phyloP scores from a whole-genome alignment of 2,329 filamentous ascomycete species.

The Ophiocordyceps australis region DNA sequence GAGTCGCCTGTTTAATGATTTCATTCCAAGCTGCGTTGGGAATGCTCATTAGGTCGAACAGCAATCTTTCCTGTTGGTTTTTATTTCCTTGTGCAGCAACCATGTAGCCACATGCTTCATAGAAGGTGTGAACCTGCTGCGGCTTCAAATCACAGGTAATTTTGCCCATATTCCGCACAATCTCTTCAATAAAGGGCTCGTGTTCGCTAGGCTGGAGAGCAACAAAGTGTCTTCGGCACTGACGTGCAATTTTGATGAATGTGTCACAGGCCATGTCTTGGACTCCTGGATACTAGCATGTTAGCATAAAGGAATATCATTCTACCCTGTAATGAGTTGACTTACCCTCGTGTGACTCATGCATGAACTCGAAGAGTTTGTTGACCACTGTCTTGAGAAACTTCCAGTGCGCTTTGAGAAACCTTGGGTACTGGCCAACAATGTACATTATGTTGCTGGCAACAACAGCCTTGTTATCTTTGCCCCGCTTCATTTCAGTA shows the following conservation, averaged over 20 bases:
- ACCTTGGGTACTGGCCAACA: conserved; percentile 93
- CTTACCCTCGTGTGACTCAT: conserved; percentile 90
- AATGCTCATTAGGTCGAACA: conserved; percentile 80
- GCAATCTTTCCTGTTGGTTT: conserved; percentile 77
- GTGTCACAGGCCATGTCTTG: conserved; percentile 99
- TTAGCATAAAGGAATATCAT: too few relatives aligned
- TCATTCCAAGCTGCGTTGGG: conserved; percentile 91
- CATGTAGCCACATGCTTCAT: conserved; percentile 98
- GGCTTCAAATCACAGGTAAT: conserved; percentile 91
- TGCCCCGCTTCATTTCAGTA: conserved; percentile 98
- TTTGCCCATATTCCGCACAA: conserved; percentile 85
- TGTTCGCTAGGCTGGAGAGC: conserved; percentile 84
- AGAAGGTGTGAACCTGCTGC: conserved; percentile 97
- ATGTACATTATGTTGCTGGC: conserved; percentile 99
- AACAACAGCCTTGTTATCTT: conserved; percentile 98
- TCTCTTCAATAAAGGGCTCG: conserved; percentile 97
- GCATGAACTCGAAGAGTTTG: conserved; percentile 99
- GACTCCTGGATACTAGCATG: conserved; percentile 46
- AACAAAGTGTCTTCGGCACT: conserved; percentile 94
- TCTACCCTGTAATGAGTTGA: too few relatives aligned
- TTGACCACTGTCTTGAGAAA: conserved; percentile 99
- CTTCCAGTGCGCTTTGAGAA: conserved; percentile 98
- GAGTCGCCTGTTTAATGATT: conserved; percentile 77
- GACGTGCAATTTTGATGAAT: conserved; percentile 98
- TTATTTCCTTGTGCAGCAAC: conserved; percentile 95